Percentiles rank a stretch among this genome's conserved stretches.
These are phyloP conservation scores for Fusarium sp. DNA, from an alignment of 2,329 filamentous ascomycete species.

Conservation along the genomic window DNA sequence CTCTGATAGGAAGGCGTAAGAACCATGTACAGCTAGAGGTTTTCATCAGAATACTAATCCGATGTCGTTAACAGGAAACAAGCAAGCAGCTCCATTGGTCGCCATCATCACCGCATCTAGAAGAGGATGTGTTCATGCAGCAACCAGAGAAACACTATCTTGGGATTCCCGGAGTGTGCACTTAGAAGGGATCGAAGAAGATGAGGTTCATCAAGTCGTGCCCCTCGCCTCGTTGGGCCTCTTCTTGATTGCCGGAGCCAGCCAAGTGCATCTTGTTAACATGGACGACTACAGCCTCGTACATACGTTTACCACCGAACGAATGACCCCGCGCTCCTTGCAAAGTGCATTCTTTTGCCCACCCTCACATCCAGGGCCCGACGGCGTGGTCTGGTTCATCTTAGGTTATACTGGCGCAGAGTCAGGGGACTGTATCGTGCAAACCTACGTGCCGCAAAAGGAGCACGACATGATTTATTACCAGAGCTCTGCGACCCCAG, in stretches of 20 bases:
- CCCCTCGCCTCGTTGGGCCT: conserved; percentile 69
- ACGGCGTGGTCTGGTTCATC: conserved; percentile 72
- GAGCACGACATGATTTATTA: conserved; percentile 71
- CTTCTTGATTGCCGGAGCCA: conserved; percentile 70
- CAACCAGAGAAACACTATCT: conserved; percentile 55
- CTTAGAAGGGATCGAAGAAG: conserved; percentile 60
- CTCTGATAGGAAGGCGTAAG: conserved; percentile 62
- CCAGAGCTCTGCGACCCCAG: conserved; percentile 54
- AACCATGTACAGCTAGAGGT: background rate
- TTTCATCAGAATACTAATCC: background rate
- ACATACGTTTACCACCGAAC: conserved; percentile 72
- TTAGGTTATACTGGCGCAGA: conserved; percentile 72
- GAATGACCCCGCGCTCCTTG: conserved; percentile 70
- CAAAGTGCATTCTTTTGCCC: conserved; percentile 67
- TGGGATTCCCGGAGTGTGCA: conserved; percentile 66
- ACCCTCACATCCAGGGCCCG: conserved; percentile 64
- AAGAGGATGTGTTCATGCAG: conserved; percentile 64
- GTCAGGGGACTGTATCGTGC: conserved; percentile 73
- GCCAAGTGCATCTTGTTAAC: conserved; percentile 70
- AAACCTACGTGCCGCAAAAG: conserved; percentile 69
- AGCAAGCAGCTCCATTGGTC: conserved; percentile 27
- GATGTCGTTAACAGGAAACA: conserved; percentile 20
- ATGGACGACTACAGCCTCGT: conserved; percentile 62
- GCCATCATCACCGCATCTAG: conserved; percentile 62
- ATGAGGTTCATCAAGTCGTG: conserved; percentile 67